Percentiles rank a stretch among this genome's conserved stretches.
Evolutionary conservation across 768 basidiomycete genomes (phyloP).

Genomic region (Postia placenta): DNA sequence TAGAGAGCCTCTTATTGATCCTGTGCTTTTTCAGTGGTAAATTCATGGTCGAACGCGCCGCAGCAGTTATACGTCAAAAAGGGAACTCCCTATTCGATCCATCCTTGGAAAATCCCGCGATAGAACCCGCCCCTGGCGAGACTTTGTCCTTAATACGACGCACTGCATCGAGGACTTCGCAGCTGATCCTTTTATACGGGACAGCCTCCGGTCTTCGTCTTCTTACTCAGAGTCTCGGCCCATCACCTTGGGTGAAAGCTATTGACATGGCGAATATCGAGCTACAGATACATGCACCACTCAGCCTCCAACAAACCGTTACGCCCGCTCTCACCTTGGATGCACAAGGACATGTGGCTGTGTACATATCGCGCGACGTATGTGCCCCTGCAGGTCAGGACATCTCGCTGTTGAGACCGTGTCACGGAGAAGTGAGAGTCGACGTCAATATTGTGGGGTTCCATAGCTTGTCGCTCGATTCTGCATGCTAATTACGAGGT

Average conservation of each 20-base stretch:
- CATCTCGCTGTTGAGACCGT: conserved; percentile 1
- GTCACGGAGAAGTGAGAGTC: conserved; percentile 5
- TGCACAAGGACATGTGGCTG: neutral
- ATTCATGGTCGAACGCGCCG: neutral
- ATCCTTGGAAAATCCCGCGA: neutral
- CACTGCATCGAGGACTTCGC: neutral
- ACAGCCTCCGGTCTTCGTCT: neutral
- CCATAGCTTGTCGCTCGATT: neutral
- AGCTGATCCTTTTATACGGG: neutral
- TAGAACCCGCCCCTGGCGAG: neutral
- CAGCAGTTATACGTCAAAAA: neutral
- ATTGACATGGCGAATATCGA: conserved; percentile 1
- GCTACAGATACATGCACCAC: conserved; percentile 1
- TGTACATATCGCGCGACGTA: neutral
- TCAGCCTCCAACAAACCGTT: conserved; percentile 2
- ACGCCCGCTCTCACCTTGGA: conserved; percentile 5
- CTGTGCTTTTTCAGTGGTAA: neutral
- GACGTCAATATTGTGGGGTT: conserved; percentile 3
- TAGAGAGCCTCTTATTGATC: neutral
- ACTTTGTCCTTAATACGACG: neutral
- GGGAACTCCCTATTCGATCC: neutral
- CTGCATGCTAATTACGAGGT: neutral
- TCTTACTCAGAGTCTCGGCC: neutral
- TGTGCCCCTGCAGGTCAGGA: conserved; percentile 1
- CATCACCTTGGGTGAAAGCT: neutral